A percentile compares a stretch with the other conserved stretches of the same genome.
Evolutionary conservation across 73 alveolate genomes (phyloP).

Genomic region (Effrenium voratum): DNA sequence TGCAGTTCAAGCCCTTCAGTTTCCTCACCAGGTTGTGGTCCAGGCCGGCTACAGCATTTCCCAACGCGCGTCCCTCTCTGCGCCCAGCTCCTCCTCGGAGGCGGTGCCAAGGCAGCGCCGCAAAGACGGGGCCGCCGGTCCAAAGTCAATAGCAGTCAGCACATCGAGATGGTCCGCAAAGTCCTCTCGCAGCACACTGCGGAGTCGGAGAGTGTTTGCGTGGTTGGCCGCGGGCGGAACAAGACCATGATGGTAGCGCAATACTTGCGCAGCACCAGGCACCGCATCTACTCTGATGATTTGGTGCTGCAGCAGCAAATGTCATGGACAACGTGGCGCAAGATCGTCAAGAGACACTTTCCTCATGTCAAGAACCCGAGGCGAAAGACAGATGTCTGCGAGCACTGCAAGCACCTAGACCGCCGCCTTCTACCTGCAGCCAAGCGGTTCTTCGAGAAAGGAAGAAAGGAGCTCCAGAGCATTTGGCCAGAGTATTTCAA

Average conservation of each 20-base stretch:
- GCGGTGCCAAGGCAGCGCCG: too few species aligned
- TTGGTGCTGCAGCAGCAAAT: background rate
- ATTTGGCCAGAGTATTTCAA: background rate
- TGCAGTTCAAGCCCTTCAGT: too few species aligned
- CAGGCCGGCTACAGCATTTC: too few species aligned
- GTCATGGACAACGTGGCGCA: conserved; percentile 26
- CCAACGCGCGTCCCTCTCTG: too few species aligned
- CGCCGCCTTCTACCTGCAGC: background rate
- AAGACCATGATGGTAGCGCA: conserved; percentile 9
- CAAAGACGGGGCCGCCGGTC: too few species aligned
- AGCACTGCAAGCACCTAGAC: conserved; percentile 24
- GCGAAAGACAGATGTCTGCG: conserved; percentile 29
- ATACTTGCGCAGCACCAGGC: conserved; percentile 16
- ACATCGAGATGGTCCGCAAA: background rate
- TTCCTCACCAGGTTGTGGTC: too few species aligned
- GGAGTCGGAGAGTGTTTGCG: conserved; percentile 12
- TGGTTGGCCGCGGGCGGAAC: background rate
- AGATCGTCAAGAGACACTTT: background rate
- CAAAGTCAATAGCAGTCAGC: background rate
- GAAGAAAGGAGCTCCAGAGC: background rate
- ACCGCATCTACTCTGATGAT: conserved; percentile 14
- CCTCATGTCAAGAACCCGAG: conserved; percentile 50
- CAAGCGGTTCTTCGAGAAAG: background rate
- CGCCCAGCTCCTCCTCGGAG: too few species aligned
- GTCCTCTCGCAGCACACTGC: background rate